These are phyloP conservation scores for Fermentozyma sake DNA, from an alignment of 1,139 yeast genomes.

Conservation along the genomic window DNA sequence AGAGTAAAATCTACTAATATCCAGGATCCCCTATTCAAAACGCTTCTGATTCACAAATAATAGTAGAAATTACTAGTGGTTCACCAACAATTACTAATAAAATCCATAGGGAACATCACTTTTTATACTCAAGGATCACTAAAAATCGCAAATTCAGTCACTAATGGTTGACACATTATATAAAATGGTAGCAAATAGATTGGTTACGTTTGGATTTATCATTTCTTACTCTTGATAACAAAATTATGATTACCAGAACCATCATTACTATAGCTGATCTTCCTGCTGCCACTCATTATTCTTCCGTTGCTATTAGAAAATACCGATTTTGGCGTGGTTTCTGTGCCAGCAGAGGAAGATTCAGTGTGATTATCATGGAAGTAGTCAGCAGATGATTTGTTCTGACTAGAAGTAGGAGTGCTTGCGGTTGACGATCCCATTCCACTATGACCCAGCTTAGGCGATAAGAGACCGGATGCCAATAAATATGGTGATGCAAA, in stretches of 20 bases:
- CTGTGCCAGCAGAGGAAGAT: conserved; percentile 4
- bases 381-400: conserved; percentile 8
- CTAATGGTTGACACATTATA: too few species aligned
- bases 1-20: too few species aligned
- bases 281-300: conserved; percentile 23
- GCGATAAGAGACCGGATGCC: conserved; percentile 53
- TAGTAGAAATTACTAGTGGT: neutral
- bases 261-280: conserved; percentile 40
- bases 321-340: conserved; percentile 19
- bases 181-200: too few species aligned
- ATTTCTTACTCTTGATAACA: conserved; percentile 34
- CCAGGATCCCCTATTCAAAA: too few species aligned
- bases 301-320: conserved; percentile 23
- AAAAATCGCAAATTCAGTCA: too few species aligned
- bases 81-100: neutral
- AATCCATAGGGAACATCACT: too few species aligned
- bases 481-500: conserved; percentile 59
- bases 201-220: too few species aligned
- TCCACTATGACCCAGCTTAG: conserved; percentile 29
- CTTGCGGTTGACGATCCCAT: conserved; percentile 17
- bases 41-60: too few species aligned
- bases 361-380: conserved; percentile 9
- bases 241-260: conserved; percentile 41
- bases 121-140: too few species aligned
- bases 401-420: conserved; percentile 16